phyloP scores from a whole-genome alignment of 1,139 yeast genomes.

The Debaryomyces coudertii region DNA sequence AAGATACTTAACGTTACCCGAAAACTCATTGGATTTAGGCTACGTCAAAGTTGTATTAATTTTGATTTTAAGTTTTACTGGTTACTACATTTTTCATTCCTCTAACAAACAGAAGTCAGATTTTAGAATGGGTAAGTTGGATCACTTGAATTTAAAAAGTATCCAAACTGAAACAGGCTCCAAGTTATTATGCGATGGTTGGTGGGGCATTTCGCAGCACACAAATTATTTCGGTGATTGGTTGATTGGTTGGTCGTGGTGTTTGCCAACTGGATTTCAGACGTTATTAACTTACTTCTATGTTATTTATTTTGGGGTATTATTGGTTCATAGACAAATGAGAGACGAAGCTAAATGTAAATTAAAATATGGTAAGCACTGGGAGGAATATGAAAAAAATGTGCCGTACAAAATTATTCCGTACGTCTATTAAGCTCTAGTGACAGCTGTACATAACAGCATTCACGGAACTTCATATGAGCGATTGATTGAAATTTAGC shows the following conservation, averaged over 20 bases:
- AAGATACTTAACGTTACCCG: constrained; percentile 66
- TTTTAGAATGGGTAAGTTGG: constrained; percentile 77
- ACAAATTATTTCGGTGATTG: constrained; percentile 96
- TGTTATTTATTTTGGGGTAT: constrained; percentile 76
- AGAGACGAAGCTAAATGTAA: constrained; percentile 93
- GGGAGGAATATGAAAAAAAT: constrained; percentile 76
- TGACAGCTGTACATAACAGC: neutral
- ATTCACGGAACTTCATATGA: no score
- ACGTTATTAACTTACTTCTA: constrained; percentile 89
- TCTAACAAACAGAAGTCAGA: constrained; percentile 84
- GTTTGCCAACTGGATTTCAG: constrained; percentile 82
- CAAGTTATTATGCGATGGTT: constrained; percentile 80
- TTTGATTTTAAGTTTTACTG: constrained; percentile 51
- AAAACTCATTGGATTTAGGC: constrained; percentile 63
- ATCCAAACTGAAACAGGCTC: constrained; percentile 80
- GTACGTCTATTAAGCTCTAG: constrained; percentile 61
- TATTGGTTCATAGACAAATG: constrained; percentile 82
- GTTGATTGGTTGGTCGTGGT: constrained; percentile 91
- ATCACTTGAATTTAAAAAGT: constrained; percentile 61
- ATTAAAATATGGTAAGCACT: constrained; percentile 78
- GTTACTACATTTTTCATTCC: constrained; percentile 81
- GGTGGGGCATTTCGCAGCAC: constrained; percentile 96
- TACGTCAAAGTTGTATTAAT: constrained; percentile 35
- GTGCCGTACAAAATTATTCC: constrained; percentile 95
- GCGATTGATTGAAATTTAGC: no score